Conservation (phyloP, 352 stramenopile species). For the Phytopythium litorale region DNA sequence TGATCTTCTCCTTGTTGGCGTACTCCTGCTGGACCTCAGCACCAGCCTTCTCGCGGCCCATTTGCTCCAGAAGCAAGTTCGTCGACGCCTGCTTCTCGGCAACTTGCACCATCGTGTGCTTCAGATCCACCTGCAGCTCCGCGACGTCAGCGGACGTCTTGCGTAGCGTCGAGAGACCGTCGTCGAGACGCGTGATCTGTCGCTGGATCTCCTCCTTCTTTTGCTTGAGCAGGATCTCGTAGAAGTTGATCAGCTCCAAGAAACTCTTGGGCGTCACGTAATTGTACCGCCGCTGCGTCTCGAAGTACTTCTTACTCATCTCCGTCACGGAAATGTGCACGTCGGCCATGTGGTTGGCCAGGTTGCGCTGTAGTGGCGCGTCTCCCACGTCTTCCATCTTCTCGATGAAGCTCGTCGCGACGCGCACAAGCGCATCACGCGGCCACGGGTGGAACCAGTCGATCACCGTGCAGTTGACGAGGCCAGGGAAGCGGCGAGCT, state of each 20-base stretch:
- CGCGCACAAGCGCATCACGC: constrained; percentile 94
- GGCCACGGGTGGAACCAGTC: constrained; percentile 99
- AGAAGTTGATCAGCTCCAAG: constrained; percentile 97
- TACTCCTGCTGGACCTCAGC: constrained; percentile 94
- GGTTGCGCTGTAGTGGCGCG: constrained; percentile 75
- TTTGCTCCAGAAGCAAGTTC: constrained; percentile 93
- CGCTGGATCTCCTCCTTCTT: constrained; percentile 94
- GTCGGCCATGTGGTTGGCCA: constrained; percentile 97
- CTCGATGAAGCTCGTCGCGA: constrained; percentile 94
- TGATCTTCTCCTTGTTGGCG: constrained; percentile 92
- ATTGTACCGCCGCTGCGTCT: constrained; percentile 96
- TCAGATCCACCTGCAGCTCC: constrained; percentile 94
- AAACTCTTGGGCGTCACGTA: constrained; percentile 99
- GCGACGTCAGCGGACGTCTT: constrained; percentile 96
- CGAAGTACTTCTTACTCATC: constrained; percentile 94
- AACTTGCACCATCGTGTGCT: constrained; percentile 95
- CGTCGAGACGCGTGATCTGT: constrained; percentile 95
- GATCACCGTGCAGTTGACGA: constrained; percentile 97
- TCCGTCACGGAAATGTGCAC: constrained; percentile 97
- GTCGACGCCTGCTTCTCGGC: constrained; percentile 95
- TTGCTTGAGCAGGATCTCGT: constrained; percentile 95
- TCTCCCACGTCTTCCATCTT: constrained; percentile 93
- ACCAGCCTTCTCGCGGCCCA: constrained; percentile 90
- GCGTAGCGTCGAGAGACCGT: constrained; percentile 94
- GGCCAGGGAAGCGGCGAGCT: constrained; percentile 93